phyloP scores from a whole-genome alignment of 2,329 filamentous ascomycete species.

The Fusarium sterilihyphosum region DNA sequence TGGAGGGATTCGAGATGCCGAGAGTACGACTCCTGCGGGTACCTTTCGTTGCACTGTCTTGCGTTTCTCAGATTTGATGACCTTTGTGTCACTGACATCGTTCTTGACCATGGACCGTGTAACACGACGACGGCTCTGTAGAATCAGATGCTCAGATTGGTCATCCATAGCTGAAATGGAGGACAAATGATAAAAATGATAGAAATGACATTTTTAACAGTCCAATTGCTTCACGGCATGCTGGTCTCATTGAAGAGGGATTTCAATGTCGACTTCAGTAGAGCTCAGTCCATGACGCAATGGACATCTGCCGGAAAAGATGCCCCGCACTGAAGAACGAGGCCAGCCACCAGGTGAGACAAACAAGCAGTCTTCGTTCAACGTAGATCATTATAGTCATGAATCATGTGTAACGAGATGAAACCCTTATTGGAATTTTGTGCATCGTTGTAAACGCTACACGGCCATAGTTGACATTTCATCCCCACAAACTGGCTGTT shows the following conservation, averaged over 20 bases:
- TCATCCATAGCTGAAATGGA: background rate
- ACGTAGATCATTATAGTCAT: background rate
- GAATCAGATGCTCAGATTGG: fast-evolving
- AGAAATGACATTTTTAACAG: fast-evolving
- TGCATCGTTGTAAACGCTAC: fast-evolving
- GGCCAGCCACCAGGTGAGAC: background rate
- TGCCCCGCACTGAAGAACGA: background rate
- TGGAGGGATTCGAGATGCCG: slow-evolving; percentile 3
- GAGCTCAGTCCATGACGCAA: slow-evolving; percentile 2
- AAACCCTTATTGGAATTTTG: background rate
- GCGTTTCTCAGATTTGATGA: background rate
- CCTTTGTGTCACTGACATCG: background rate
- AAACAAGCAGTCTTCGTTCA: background rate
- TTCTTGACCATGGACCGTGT: slow-evolving; percentile 18
- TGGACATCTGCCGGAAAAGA: background rate
- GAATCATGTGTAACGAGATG: background rate
- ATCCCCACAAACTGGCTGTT: background rate
- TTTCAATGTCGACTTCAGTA: too few relatives aligned
- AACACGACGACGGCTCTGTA: background rate
- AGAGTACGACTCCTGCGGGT: background rate
- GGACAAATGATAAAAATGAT: fast-evolving
- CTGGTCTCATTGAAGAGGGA: fast-evolving
- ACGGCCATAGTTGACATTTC: fast-evolving
- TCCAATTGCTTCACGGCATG: fast-evolving
- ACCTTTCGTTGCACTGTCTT: background rate